Percentiles rank a stretch among this genome's conserved stretches.
These are phyloP conservation scores for Salicornia ramosissima DNA, from an alignment of 148 eudicot species.

Conservation along the genomic window DNA sequence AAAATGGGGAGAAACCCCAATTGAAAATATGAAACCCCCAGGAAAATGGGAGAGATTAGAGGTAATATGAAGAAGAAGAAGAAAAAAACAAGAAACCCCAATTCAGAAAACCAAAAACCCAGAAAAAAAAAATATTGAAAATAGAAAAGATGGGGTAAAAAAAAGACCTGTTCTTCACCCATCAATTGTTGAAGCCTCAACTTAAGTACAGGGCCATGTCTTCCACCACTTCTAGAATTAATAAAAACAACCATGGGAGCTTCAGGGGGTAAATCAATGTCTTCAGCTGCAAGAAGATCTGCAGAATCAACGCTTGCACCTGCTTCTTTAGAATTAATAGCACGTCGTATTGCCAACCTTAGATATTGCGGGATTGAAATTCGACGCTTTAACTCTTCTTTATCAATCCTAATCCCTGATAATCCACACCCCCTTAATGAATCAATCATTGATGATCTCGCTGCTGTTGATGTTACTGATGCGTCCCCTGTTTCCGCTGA, in stretches of 20 bases:
- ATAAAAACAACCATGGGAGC: constrained; percentile 73
- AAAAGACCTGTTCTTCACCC: constrained; percentile 80
- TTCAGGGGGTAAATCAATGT: constrained; percentile 29
- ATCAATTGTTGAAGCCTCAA: constrained; percentile 62
- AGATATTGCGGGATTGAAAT: constrained; percentile 63
- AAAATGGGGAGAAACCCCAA: background rate
- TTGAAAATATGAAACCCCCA: background rate
- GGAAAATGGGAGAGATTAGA: no score
- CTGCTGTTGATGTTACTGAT: constrained; percentile 17
- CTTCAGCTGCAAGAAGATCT: constrained; percentile 28
- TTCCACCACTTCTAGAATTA: constrained; percentile 81
- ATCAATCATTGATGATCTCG: constrained; percentile 60
- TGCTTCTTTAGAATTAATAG: constrained; percentile 44
- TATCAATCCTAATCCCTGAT: constrained; percentile 42
- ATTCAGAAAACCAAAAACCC: background rate
- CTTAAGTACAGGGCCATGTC: constrained; percentile 72
- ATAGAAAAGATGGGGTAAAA: background rate
- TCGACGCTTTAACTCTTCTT: constrained; percentile 41
- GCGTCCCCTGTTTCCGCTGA: constrained; percentile 5
- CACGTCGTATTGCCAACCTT: constrained; percentile 49
- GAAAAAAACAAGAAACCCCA: background rate
- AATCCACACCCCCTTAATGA: constrained; percentile 55
- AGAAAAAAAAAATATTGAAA: background rate
- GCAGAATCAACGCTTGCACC: constrained; percentile 33
- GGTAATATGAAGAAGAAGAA: no score